Percentiles rank a stretch among this genome's conserved stretches.
Evolutionary conservation across 768 basidiomycete genomes (phyloP).

Genomic region (Royoungia palumana): DNA sequence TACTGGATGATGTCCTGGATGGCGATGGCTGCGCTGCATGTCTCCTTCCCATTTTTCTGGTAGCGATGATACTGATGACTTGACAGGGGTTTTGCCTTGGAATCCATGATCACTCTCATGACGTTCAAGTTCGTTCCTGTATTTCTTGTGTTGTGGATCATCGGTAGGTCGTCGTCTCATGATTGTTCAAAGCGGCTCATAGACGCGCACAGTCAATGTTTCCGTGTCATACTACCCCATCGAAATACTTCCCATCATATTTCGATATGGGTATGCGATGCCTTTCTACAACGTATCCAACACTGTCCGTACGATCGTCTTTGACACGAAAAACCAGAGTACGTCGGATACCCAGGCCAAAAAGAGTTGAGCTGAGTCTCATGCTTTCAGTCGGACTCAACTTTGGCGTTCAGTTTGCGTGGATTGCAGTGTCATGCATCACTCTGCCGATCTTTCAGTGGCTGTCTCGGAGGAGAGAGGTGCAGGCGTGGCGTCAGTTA

Average conservation of each 20-base stretch:
- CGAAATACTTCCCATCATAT: slow-evolving; percentile 53
- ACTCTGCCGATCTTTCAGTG: slow-evolving; percentile 53
- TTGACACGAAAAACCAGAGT: slow-evolving; percentile 61
- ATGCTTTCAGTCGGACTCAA: slow-evolving; percentile 51
- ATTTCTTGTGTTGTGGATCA: slow-evolving; percentile 66
- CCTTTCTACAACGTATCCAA: slow-evolving; percentile 72
- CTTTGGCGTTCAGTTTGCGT: slow-evolving; percentile 57
- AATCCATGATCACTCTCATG: slow-evolving; percentile 55
- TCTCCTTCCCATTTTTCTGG: background rate
- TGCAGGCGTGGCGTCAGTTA: slow-evolving; percentile 19
- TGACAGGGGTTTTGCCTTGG: slow-evolving; percentile 56
- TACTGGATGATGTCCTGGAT: slow-evolving; percentile 67
- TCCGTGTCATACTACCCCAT: slow-evolving; percentile 58
- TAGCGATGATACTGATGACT: background rate
- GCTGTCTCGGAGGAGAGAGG: slow-evolving; percentile 29
- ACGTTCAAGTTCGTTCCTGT: slow-evolving; percentile 50
- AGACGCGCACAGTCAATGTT: slow-evolving; percentile 45
- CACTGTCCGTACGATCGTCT: slow-evolving; percentile 60
- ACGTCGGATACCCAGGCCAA: slow-evolving; percentile 18
- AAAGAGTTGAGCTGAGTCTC: background rate
- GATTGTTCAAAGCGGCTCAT: background rate
- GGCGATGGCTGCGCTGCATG: slow-evolving; percentile 57
- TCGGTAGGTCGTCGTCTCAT: slow-evolving; percentile 35
- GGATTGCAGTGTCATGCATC: slow-evolving; percentile 53
- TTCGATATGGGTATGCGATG: slow-evolving; percentile 62